Evolutionary conservation across 179 eudicot species (phyloP), one percentile per base, ranked within the genome.

Genomic region (Beta lomatogona): DNA sequence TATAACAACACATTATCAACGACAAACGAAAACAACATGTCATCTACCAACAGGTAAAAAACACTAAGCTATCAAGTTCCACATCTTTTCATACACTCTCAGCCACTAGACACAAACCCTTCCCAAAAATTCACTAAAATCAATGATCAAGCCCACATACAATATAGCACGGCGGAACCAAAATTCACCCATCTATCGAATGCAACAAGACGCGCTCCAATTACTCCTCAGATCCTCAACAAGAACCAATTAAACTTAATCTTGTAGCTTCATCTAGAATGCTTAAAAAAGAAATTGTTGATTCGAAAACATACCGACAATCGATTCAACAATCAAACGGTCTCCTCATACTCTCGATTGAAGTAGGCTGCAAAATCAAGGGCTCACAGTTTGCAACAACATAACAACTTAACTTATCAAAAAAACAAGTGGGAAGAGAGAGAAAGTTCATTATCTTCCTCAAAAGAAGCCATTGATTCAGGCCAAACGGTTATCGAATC

Each of bases 401-500:
- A 21, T 2, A 61, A 31, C 12, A 73, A 10, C 46, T 18, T 6
- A 14, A 61, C 41, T 36, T 36, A 14, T 2, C 28, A 64, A 36
- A 10, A 64, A 36, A 10, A 16, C 72, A 68, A 68, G 72, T 36
- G 55, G 31, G 74, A 48, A 1, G 76, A 46, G n/a, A 19, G 63
- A 73, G 25, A 53, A 0, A 73, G 8, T 6, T 9, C 25, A 11
- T 4, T 18, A 44, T 54, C 13, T 54, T 55, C 61, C 77, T 53
- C 63, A 73, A 73, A 28, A 54, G 63, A 31, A 54, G 64, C 63
- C 77, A 73, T 54, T n/a, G 77, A 55, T 28, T 54, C 63, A 54
- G 77, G 45, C 18, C 13, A 73, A 48, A 70, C 41, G 22, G 57
- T 48, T 48, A 19, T n/a, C 31, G 55, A n/a, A 18, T 71, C 16